These are phyloP conservation scores for Funneliformis caledonium DNA, from an alignment of 371 early-diverging fungal species.

Conservation along the genomic window DNA sequence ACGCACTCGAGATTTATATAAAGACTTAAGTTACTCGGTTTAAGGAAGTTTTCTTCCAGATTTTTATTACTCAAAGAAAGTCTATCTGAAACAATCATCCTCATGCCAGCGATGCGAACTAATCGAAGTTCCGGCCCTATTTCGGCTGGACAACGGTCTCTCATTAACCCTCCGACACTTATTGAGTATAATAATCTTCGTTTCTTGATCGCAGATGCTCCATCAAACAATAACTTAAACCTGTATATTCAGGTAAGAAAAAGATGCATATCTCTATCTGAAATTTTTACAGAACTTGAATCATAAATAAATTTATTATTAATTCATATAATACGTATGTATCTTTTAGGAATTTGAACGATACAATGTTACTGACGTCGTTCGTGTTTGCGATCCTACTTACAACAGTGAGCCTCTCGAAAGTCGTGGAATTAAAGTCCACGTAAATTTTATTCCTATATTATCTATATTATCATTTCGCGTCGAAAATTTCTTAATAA, in stretches of 20 bases:
- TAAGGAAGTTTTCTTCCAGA: background rate
- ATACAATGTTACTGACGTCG: constrained; percentile 80
- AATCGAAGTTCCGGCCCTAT: background rate
- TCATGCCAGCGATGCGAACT: constrained; percentile 23
- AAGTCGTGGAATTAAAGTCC: constrained; percentile 73
- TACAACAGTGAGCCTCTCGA: constrained; percentile 68
- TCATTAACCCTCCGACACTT: constrained; percentile 47
- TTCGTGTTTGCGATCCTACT: constrained; percentile 91
- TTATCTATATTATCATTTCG: background rate
- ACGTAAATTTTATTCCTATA: constrained; percentile 47
- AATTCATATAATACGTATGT: background rate
- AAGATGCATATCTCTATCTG: background rate
- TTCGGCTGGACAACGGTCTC: background rate
- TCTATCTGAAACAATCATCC: background rate
- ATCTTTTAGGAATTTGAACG: constrained; percentile 64
- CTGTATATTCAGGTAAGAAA: constrained; percentile 66
- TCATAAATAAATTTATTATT: background rate
- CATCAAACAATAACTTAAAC: constrained; percentile 79
- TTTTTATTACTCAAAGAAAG: background rate
- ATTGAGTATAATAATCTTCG: constrained; percentile 62
- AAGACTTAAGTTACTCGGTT: background rate
- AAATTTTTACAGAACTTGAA: background rate
- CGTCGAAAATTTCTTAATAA: background rate
- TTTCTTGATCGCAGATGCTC: constrained; percentile 89
- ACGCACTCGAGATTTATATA: background rate